Evolutionary conservation across 805 yeast species (phyloP).

Genomic region (Candida andamanensis): DNA sequence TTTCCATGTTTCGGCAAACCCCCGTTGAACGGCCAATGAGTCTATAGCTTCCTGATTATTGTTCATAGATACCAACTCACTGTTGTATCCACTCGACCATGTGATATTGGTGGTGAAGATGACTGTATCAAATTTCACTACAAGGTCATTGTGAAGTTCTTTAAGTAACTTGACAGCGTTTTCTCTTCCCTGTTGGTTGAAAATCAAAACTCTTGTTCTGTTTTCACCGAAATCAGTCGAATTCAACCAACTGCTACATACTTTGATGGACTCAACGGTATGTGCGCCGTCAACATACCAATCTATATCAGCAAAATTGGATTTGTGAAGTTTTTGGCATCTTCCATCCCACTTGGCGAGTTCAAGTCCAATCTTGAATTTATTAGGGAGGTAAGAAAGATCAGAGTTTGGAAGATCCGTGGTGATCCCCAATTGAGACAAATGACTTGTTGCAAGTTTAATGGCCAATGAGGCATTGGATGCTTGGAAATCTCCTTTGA

Average conservation of each 20-base stretch:
- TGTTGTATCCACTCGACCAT: constrained; percentile 81
- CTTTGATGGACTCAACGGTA: constrained; percentile 79
- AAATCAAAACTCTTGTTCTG: constrained; percentile 53
- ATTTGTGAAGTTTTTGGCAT: constrained; percentile 64
- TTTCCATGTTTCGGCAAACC: constrained; percentile 67
- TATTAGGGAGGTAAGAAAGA: constrained; percentile 38
- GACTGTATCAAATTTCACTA: constrained; percentile 61
- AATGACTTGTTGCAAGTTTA: constrained; percentile 58
- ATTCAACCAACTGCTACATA: constrained; percentile 76
- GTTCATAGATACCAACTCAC: constrained; percentile 82
- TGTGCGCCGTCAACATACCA: constrained; percentile 97
- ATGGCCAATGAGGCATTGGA: constrained; percentile 87
- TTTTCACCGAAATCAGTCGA: constrained; percentile 8
- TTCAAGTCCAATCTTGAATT: constrained; percentile 56
- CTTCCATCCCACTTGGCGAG: constrained; percentile 91
- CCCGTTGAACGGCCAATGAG: constrained; percentile 73
- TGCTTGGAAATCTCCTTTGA: constrained; percentile 80
- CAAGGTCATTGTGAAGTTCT: constrained; percentile 40
- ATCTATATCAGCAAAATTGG: constrained; percentile 39
- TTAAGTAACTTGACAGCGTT: constrained; percentile 57
- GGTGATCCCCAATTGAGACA: constrained; percentile 43
- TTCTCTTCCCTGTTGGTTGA: constrained; percentile 94
- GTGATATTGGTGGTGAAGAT: constrained; percentile 90
- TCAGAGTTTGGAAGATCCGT: constrained; percentile 14
- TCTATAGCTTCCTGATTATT: constrained; percentile 76